Evolutionary conservation across 495 filamentous ascomycete species (phyloP).

Genomic region (Lineolata rhizophorae): DNA sequence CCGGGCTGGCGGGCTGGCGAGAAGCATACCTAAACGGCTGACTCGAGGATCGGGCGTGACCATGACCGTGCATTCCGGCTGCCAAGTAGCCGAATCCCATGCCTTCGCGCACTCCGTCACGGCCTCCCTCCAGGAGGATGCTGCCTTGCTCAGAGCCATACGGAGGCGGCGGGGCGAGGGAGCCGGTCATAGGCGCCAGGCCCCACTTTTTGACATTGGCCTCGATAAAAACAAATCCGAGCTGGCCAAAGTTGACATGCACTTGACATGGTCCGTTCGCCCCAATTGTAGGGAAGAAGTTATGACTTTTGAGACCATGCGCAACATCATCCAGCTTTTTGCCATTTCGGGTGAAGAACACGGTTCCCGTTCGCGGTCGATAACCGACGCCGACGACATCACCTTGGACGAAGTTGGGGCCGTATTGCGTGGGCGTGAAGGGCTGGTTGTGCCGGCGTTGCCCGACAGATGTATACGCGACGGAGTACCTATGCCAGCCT

Average conservation of each 20-base stretch:
- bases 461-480: constrained; percentile 76
- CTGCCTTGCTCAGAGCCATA: constrained; percentile 93
- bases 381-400: constrained; percentile 95
- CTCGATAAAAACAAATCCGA: constrained; percentile 96
- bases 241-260: constrained; percentile 94
- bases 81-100: constrained; percentile 28
- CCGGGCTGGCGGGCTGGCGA: constrained; percentile 52
- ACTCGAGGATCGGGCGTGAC: constrained; percentile 32
- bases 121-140: constrained; percentile 74
- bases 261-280: constrained; percentile 81
- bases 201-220: constrained; percentile 99
- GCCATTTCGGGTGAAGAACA: constrained; percentile 96
- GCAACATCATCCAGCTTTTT: constrained; percentile 88
- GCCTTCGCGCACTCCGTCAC: constrained; percentile 37
- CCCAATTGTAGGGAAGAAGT: constrained; percentile 89
- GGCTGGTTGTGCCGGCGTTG: constrained; percentile 80
- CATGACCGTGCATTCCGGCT: constrained; percentile 20
- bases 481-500: constrained; percentile 70
- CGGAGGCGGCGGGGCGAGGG: constrained; percentile 81
- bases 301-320: constrained; percentile 84
- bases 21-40: constrained; percentile 35
- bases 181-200: constrained; percentile 84
- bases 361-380: constrained; percentile 75
- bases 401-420: constrained; percentile 65
- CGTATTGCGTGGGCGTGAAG: constrained; percentile 56